Conservation (phyloP, 805 yeast genomes). For the Cephaloascus fragrans region DNA sequence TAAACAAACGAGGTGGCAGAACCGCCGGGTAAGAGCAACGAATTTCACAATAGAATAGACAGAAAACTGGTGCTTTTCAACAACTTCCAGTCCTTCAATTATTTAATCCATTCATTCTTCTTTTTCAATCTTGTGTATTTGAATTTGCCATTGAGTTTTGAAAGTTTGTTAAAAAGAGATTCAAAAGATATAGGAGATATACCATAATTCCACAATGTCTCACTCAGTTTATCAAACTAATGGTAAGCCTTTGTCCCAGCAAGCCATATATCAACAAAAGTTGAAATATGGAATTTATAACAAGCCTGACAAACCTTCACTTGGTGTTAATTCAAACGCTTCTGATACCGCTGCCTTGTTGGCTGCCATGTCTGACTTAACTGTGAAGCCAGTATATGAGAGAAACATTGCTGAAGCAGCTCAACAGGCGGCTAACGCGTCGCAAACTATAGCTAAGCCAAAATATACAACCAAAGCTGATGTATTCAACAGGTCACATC, state of each 20-base stretch:
- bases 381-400: slow-evolving; percentile 53
- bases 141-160: no score
- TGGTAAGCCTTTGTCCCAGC: slow-evolving; percentile 64
- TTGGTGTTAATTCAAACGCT: slow-evolving; percentile 62
- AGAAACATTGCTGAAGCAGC: slow-evolving; percentile 52
- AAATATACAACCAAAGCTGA: slow-evolving; percentile 47
- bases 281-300: slow-evolving; percentile 57
- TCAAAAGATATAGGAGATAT: no score
- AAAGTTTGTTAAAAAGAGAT: no score
- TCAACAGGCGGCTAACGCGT: slow-evolving; percentile 50
- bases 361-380: slow-evolving; percentile 58
- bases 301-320: slow-evolving; percentile 29
- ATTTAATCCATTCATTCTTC: no score
- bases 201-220: no score
- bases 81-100: no score
- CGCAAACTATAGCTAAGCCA: slow-evolving; percentile 30
- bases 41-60: no score
- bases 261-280: slow-evolving; percentile 68
- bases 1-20: neutral
- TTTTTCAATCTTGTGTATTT: no score
- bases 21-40: neutral
- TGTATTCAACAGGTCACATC: slow-evolving; percentile 20
- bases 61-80: no score
- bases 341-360: slow-evolving; percentile 70
- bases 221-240: slow-evolving; percentile 54